These are phyloP conservation scores for Citrus hindsii DNA, from an alignment of 345 rosid genomes.

Conservation along the genomic window DNA sequence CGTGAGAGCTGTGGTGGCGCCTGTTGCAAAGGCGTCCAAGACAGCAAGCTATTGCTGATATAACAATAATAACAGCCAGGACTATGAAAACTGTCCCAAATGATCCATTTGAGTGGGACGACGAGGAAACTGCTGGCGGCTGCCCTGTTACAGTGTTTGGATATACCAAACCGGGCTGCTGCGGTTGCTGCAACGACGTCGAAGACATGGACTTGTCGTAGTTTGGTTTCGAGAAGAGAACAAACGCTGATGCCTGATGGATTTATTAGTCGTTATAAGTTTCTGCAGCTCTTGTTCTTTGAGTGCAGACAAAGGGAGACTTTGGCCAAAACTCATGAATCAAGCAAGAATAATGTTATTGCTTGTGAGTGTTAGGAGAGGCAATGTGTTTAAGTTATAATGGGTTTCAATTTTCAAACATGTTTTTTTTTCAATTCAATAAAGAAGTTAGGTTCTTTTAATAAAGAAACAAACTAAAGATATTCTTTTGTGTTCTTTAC, in stretches of 20 bases:
- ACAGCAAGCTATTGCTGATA: constrained; percentile 55
- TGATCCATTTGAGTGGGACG: constrained; percentile 55
- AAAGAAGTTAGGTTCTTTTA: constrained; percentile 19
- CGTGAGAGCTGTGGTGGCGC: background rate
- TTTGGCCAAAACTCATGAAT: constrained; percentile 19
- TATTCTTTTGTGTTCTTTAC: constrained; percentile 26
- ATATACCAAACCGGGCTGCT: constrained; percentile 49
- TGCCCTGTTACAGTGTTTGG: constrained; percentile 45
- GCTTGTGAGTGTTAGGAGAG: constrained; percentile 22
- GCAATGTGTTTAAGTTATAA: constrained; percentile 2
- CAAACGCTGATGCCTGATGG: constrained; percentile 1
- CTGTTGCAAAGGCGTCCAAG: constrained; percentile 53
- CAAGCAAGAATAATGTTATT: constrained; percentile 28
- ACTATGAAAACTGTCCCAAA: constrained; percentile 67
- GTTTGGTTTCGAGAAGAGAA: background rate
- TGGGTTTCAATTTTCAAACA: background rate
- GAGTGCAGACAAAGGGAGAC: constrained; percentile 40
- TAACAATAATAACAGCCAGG: constrained; percentile 49
- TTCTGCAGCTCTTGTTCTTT: constrained; percentile 31
- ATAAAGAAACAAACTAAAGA: constrained; percentile 32
- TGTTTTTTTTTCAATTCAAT: constrained; percentile 10
- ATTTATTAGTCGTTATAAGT: constrained; percentile 8
- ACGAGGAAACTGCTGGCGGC: constrained; percentile 22
- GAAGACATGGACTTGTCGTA: constrained; percentile 15
- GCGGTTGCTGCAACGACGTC: constrained; percentile 11